Evolutionary conservation across 2,329 filamentous ascomycete genomes (phyloP), one percentile per base, ranked within the genome.

Genomic region (Magnaporthiopsis incrustans): DNA sequence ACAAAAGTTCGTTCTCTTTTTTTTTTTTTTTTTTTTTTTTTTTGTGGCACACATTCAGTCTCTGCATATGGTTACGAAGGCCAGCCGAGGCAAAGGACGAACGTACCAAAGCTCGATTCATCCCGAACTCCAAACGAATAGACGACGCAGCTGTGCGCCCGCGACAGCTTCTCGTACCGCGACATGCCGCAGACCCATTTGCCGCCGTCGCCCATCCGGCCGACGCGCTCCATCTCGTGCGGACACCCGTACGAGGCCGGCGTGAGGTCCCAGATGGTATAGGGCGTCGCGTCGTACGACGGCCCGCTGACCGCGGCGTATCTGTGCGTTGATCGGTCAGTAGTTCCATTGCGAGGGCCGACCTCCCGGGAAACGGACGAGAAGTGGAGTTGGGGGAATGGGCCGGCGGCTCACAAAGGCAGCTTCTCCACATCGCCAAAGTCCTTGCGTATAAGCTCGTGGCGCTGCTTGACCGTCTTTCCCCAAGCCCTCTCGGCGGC

Each of bases 121-220:
- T 73, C 70, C 60, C 67, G 67, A 12, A 75, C 69, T 56, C 77
- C 77, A 62, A 78, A 77, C 22, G 72, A 74, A 68, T 78, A 78
- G 65, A 78, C 72, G 63, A 75, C 65, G 62, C 71, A 73, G 14
- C 72, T 69, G 38, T 61, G 65, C 44, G 63, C 65, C 30, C 62
- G 65, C 15, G 67, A 67, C 59, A 69, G 66, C 15, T 67, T 67
- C 66, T 75, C 73, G 64, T 74, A 76, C n/a, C 70, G 67, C 8
- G 71, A 73, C 73, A 77, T 76, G 53, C 76, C 77, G 67, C 76
- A 79, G 18, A 78, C 72, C 73, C 75, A 77, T 66, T 78, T 79
- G 27, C 77, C 77, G n/a, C 77, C 77, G 56, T 78, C 76, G 35
- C 77, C 77, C 6, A 76, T 67, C 5, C 71, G 68, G 3, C 77